phyloP scores from a whole-genome alignment of 495 filamentous ascomycete species.

The Annulohypoxylon bovei region DNA sequence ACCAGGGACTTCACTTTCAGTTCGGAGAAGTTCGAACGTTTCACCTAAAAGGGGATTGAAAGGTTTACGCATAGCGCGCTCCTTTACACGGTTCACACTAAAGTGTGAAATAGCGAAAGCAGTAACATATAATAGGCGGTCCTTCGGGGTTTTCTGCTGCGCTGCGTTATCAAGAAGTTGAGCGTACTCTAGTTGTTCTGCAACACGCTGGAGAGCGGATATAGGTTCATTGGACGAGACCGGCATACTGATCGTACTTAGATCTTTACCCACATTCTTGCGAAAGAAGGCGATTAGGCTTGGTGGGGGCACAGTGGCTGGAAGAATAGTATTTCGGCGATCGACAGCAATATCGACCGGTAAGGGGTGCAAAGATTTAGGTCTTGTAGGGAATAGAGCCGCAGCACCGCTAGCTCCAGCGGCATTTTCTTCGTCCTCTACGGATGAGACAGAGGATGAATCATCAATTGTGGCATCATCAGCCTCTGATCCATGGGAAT shows the following conservation, averaged over 20 bases:
- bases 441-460: conserved; percentile 68
- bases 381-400: conserved; percentile 73
- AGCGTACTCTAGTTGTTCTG: conserved; percentile 91
- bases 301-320: conserved; percentile 80
- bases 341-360: conserved; percentile 70
- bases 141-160: conserved; percentile 63
- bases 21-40: conserved; percentile 90
- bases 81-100: conserved; percentile 80
- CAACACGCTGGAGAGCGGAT: conserved; percentile 84
- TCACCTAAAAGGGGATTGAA: conserved; percentile 99
- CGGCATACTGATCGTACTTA: conserved; percentile 96
- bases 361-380: conserved; percentile 80
- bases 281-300: conserved; percentile 93
- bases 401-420: conserved; percentile 53
- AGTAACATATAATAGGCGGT: conserved; percentile 82
- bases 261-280: conserved; percentile 97
- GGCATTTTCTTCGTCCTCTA: conserved; percentile 61
- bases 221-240: conserved; percentile 95
- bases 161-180: conserved; percentile 80
- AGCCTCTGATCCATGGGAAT: conserved; percentile 58
- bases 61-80: conserved; percentile 93
- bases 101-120: conserved; percentile 90
- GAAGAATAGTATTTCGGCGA: conserved; percentile 75
- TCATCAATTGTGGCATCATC: conserved; percentile 69
- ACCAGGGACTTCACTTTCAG: conserved; percentile 73